Base-by-base conservation (phyloP, 257 asterid genomes). In the Gentiana macrophylla region DNA sequence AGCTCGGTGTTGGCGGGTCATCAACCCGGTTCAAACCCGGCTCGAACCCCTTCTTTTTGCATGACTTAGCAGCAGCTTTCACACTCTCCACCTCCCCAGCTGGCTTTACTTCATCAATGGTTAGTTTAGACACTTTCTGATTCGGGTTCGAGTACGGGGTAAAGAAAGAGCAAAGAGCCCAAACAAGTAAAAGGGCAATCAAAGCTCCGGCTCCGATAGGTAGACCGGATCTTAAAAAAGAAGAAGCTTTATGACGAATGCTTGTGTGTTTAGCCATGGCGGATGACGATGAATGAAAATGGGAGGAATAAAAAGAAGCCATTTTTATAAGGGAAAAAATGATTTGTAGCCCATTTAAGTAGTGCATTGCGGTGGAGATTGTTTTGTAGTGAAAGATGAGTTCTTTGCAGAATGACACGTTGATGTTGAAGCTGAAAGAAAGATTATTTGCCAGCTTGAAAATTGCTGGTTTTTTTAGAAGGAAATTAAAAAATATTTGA, bases 101-200 rank as follows among this genome's bases (percentile, higher is more conserved):
- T 46, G 71, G 51, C 7, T 50, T 64, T 5, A 59, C 53, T 13
- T 55, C 69, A 47, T 75, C 9, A 56, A 12, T n/a, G 67, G 43
- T 37, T 10, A 70, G 44, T 0, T 84, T 41, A 46, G 67, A 76
- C 68, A 49, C 4, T 37, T 24, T 24, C 3, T 62, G 71, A 9
- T 50, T 49, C 1, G 75, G 52, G 15, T 36, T 41, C 1, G 75
- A 49, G 15, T 36, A 35, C 1, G 79, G 67, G 59, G 46, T 51
- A 61, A 77, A 50, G 50, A 84, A 77, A 4, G 96, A 79, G 80
- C 80, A 77, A 6, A 80, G 35, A 12, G 77, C 79, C 91, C 96
- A 90, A 4, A 79, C 32, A 0, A 74, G 45, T 32, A 86, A 35
- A 8, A 74, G 60, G 3, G 79, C 85, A 35, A 78, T 82, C n/a